phyloP scores from a whole-genome alignment of 371 early-diverging fungal species.

The Rhizopus arrhizus region DNA sequence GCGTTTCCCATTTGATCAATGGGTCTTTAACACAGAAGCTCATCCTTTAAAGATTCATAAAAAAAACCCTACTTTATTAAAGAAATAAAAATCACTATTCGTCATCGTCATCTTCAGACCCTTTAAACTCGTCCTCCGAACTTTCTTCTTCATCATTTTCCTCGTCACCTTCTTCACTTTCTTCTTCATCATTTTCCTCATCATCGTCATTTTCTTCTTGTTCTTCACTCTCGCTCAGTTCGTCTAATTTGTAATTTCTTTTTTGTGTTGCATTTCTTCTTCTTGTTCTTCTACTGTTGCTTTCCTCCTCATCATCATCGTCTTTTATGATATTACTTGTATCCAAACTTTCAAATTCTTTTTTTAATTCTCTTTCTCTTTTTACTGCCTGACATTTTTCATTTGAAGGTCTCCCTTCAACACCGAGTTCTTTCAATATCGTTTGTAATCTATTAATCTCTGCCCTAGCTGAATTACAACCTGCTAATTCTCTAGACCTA shows the following conservation, averaged over 20 bases:
- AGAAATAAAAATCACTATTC: background rate
- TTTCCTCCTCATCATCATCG: conserved; percentile 7
- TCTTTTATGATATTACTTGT: conserved; percentile 33
- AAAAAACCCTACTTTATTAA: background rate
- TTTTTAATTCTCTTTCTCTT: conserved; percentile 41
- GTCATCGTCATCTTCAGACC: conserved; percentile 2
- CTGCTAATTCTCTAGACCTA: conserved; percentile 41
- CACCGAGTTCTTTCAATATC: conserved; percentile 30
- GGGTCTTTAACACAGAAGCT: conserved; percentile 89
- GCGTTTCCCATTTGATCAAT: conserved; percentile 68
- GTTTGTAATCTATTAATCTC: conserved; percentile 24
- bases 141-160: conserved; percentile 3
- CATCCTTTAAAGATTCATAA: conserved; percentile 66
- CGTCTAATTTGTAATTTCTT: conserved; percentile 16
- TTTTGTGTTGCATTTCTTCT: conserved; percentile 13
- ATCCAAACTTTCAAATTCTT: conserved; percentile 43
- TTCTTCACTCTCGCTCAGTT: conserved; percentile 27
- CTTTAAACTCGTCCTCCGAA: conserved; percentile 8
- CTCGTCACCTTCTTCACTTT: conserved; percentile 1
- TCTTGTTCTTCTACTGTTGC: conserved; percentile 13
- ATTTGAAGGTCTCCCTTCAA: conserved; percentile 39
- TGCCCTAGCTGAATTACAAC: conserved; percentile 21
- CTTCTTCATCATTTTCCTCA: conserved; percentile 8
- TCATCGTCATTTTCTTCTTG: conserved; percentile 24
- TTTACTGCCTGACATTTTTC: conserved; percentile 52